A percentile compares a stretch with the other conserved stretches of the same genome.
These are phyloP conservation scores for Hyaloscypha hepaticicola DNA, from an alignment of 495 filamentous ascomycete genomes.

Conservation along the genomic window DNA sequence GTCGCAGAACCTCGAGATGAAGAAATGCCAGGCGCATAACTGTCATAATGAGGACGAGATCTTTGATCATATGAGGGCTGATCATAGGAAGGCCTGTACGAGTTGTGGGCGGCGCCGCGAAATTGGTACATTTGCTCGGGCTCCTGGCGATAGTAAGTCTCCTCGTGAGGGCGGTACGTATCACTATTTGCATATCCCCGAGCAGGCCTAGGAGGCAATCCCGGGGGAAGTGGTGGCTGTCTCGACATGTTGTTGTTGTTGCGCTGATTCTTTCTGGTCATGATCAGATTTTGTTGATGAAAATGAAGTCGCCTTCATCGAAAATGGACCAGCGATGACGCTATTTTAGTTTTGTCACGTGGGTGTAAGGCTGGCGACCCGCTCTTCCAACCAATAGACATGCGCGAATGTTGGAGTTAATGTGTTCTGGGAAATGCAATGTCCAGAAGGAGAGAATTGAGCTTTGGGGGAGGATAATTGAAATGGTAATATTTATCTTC, in stretches of 20 bases:
- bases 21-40: slow-evolving; percentile 20
- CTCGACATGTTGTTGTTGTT: slow-evolving; percentile 21
- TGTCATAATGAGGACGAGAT: slow-evolving; percentile 14
- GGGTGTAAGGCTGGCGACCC: background rate
- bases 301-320: background rate
- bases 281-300: background rate
- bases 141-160: background rate
- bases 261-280: slow-evolving; percentile 4
- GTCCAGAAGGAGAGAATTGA: background rate
- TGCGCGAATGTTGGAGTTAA: background rate
- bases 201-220: slow-evolving; percentile 18
- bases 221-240: slow-evolving; percentile 25
- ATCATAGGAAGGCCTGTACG: slow-evolving; percentile 15
- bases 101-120: slow-evolving; percentile 6
- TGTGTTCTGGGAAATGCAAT: background rate
- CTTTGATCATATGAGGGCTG: background rate
- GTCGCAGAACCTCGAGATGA: background rate
- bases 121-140: slow-evolving; percentile 27
- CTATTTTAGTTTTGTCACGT: background rate
- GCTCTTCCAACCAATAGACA: background rate
- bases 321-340: background rate
- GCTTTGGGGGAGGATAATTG: background rate
- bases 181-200: background rate
- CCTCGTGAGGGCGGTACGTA: slow-evolving; percentile 17
- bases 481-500: background rate